Base-by-base conservation (phyloP, 208 protist genomes). In the Acanthamoeba triangularis region DNA sequence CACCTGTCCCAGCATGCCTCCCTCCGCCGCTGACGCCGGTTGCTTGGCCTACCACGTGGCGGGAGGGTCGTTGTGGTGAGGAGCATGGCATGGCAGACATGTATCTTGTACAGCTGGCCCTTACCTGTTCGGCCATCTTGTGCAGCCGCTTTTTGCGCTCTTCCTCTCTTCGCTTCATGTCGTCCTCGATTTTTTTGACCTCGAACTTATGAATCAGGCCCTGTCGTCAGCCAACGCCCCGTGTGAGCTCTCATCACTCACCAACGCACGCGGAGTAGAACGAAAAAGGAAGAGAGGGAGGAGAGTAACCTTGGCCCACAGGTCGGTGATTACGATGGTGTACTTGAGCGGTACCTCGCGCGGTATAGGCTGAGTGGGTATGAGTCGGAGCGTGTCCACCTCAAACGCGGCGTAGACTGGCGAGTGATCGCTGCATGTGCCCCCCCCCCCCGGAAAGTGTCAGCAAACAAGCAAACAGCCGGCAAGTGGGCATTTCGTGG, bases 341-440 rank as follows among this genome's bases (percentile, higher is more conserved):
- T 93, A 93, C 44, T 69, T 93, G 44, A 72, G 63, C 0, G 63
- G 87, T 4, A 56, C 20, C n/a, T 93, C 63, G 13, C 44, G 87
- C 20, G 35, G 37, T 0, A 93, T 52, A 6, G 56, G 87, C 30
- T 94, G 47, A 6, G 44, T 69, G 16, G 56, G 54, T 25, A 63
- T 80, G 72, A 69, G 44, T 8, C 49, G 49, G 4, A 85, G 30
- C 54, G 91, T 94, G 33, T 85, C 56, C 13, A 94, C 33, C 49
- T 80, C 54, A 33, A 94, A 94, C 35, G 72, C 35, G 18, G 91
- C 91, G 33, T 41, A 94, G 56, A 94, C 91, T 11, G 91, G 91
- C 28, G 91, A 94, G 49, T 94, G 91, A 69, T 94, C 91, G 37
- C 91, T 94, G 41, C 16, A 85, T 49, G 47, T 16, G 13, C 41